Evolutionary conservation across 75 land plant species (phyloP), one percentile per base, ranked within the genome.

Genomic region (Picea sitchensis): DNA sequence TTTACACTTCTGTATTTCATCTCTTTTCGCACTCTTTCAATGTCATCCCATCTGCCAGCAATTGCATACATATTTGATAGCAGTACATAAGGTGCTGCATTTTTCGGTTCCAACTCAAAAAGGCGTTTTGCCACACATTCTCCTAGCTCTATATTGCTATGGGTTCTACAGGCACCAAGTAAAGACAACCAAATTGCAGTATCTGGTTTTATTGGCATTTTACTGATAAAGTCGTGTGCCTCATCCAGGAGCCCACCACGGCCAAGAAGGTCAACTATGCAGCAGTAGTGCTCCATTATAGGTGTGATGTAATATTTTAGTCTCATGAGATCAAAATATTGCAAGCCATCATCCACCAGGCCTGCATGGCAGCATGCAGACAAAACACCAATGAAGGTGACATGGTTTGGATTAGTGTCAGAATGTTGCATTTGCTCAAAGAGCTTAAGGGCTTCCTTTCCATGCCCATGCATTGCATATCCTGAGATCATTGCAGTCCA

Each of bases 401-500:
- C 77, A 9, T 38, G 54, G 36, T 81, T 61, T 58, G 86, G 86
- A 77, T 31, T 3, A 3, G 78, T n/a, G 14, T 32, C 79, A 15
- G 9, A 57, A 13, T 76, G 74, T 41, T 62, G 51, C 84, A 88
- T 82, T 51, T 59, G 51, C n/a, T 73, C 80, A 68, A 88, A 84
- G 9, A 76, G 73, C 1, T 58, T 36, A 26, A 88, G 76, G 5
- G 84, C 89, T 61, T 88, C 82, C 67, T 80, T 57, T 15, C 79
- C 44, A 11, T 14, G 41, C 3, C 86, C 86, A 78, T 84, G 84
- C 65, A 78, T 73, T 14, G 82, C 84, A 80, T 76, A 80, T 41
- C 87, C 89, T 79, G 60, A 26, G 18, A 88, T 76, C 79, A 88
- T 78, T 31, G 84, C 81, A 80, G 80, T 88, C 89, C 90, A 83